Base-by-base conservation (phyloP, 116 monocot genomes). In the Posidonia oceanica region DNA sequence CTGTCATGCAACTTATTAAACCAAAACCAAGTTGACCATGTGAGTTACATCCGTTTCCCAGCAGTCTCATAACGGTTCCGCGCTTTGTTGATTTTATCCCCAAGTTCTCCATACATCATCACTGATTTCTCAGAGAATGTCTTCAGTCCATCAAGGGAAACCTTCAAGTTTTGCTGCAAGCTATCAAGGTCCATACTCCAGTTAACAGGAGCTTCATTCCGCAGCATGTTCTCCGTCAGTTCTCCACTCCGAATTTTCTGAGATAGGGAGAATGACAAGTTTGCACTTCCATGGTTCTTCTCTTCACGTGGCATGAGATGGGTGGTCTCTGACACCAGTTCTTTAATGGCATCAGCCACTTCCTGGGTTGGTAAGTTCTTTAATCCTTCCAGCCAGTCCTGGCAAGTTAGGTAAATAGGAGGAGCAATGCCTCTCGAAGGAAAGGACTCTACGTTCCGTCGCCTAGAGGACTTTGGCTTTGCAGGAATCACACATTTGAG, bases 321-420 rank as follows among this genome's bases (percentile, higher is more conserved):
- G 71, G 68, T 64, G 22, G 69, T 70, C 29, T 79, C 72, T 14
- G 69, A 66, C 3, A 68, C 66, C 0, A 91, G 74, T 48, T 83
- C 81, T 71, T 75, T 88, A 51, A 86, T 80, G 17, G 84, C 80
- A 39, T 82, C 72, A 4, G 55, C 72, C 15, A 93, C 82, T 60
- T 93, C 78, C 48, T 71, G 69, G 12, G 42, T 67, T 0, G 88
- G 82, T 14, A 62, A 84, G 4, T 77, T 60, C 14, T 80, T 72
- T 3, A 93, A 69, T 14, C 79, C 16, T 4, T 7, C 69, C 1
- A 91, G 63, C 91, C 91, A 91, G 40, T 83, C 79, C 20, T 75
- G 57, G 65, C 91, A 91, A 52, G 85, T 81, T 22, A 81, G 67
- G 6, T 84, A 91, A 17, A 95, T 88, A 6, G 91, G 86, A 40